Conservation (phyloP, 2,329 filamentous ascomycete genomes). For the Pseudogymnoascus sp. region DNA sequence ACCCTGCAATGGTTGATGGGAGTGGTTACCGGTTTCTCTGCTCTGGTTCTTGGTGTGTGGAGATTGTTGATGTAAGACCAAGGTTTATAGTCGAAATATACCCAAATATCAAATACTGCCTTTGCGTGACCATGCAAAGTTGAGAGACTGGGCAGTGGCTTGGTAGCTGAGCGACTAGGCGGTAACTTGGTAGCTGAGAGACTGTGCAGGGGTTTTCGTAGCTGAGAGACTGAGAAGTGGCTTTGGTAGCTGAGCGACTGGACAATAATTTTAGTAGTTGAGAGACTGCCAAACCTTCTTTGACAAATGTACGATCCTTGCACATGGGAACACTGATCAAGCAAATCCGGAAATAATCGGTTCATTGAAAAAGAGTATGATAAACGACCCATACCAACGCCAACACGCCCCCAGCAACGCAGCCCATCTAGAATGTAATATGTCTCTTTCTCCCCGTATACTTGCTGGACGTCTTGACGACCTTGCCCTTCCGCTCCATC, state of each 20-base stretch:
- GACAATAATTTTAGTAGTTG: not conserved
- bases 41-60: slow-evolving; percentile 63
- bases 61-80: slow-evolving; percentile 58
- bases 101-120: not conserved
- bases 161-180: not conserved
- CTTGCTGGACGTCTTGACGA: slow-evolving; percentile 86
- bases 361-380: not conserved
- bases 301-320: not conserved
- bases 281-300: not conserved
- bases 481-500: slow-evolving; percentile 89
- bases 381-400: not conserved
- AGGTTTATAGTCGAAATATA: slow-evolving; percentile 42
- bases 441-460: slow-evolving; percentile 89
- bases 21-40: slow-evolving; percentile 56
- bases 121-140: not conserved
- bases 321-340: not conserved
- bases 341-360: not conserved
- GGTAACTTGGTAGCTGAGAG: too few species aligned
- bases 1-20: slow-evolving; percentile 98
- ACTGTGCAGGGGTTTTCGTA: not conserved
- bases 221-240: not conserved
- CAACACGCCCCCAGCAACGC: not conserved
- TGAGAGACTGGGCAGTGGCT: too few species aligned
- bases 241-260: not conserved
- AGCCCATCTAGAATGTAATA: slow-evolving; percentile 56